A percentile compares a stretch with the other conserved stretches of the same genome.
These are phyloP conservation scores for Acanthamoeba triangularis DNA, from an alignment of 208 protist genomes.

Conservation along the genomic window DNA sequence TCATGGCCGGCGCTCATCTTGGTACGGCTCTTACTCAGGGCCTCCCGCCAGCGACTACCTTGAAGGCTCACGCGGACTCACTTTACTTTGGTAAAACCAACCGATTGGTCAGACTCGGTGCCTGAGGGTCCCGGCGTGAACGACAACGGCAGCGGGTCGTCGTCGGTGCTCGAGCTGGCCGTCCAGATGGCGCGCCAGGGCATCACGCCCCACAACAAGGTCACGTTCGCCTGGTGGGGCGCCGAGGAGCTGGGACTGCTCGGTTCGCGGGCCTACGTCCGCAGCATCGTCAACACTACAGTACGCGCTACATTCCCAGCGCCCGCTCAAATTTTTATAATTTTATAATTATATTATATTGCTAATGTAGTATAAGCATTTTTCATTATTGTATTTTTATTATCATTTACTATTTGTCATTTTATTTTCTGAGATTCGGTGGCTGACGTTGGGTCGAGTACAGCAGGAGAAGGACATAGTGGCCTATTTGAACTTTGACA, in stretches of 20 bases:
- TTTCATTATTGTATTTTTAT: too few relatives aligned
- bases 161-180: constrained; percentile 76
- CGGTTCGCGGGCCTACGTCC: constrained; percentile 81
- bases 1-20: constrained; percentile 62
- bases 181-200: constrained; percentile 67
- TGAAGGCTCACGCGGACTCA: too few relatives aligned
- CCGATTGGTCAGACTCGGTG: constrained; percentile 80
- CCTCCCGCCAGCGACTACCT: too few relatives aligned
- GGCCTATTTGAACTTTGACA: constrained; percentile 73
- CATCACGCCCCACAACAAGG: constrained; percentile 62
- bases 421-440: background rate
- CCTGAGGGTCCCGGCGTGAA: constrained; percentile 84
- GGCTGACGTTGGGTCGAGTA: background rate
- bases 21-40: constrained; percentile 12
- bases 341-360: too few relatives aligned
- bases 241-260: constrained; percentile 84
- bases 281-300: background rate
- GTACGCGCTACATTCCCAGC: background rate
- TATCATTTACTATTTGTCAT: background rate
- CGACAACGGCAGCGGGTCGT: constrained; percentile 84
- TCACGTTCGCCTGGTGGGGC: constrained; percentile 83
- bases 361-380: too few relatives aligned
- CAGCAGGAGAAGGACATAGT: constrained; percentile 22
- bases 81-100: too few relatives aligned
- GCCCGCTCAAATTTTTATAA: background rate